Percentiles rank a stretch among this genome's conserved stretches.
phyloP scores from a whole-genome alignment of 176 grass and related monocot species.

The Oryza coarctata region DNA sequence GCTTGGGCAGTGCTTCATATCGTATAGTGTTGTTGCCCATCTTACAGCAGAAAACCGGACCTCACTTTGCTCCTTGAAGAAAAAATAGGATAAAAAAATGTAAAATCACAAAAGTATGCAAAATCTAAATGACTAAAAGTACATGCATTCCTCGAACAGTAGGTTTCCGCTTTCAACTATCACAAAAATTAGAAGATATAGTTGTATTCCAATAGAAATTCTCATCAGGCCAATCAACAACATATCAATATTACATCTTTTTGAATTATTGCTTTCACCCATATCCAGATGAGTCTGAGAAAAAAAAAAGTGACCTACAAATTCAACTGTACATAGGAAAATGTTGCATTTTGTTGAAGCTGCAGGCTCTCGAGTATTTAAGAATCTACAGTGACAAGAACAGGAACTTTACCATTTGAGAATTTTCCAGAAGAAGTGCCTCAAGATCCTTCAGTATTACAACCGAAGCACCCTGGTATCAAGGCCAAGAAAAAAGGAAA shows the following conservation, averaged over 20 bases:
- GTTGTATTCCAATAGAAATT: background rate
- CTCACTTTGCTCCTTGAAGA: slow-evolving; percentile 53
- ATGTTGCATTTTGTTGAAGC: background rate
- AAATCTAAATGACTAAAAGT: slow-evolving; percentile 3
- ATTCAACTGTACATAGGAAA: background rate
- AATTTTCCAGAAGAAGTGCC: slow-evolving; percentile 72
- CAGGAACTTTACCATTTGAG: slow-evolving; percentile 58
- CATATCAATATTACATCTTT: background rate
- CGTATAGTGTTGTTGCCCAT: too few species aligned
- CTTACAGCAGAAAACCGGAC: too few species aligned
- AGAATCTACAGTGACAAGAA: slow-evolving; percentile 18
- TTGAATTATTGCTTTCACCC: background rate
- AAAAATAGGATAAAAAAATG: slow-evolving; percentile 31
- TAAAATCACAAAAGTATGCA: slow-evolving; percentile 37
- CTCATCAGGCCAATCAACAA: background rate
- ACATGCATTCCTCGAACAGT: slow-evolving; percentile 18
- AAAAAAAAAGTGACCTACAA: background rate
- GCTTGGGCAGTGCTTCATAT: too few species aligned
- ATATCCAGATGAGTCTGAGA: background rate
- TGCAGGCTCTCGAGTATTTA: background rate
- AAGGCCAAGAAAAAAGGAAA: slow-evolving; percentile 21
- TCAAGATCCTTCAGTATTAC: slow-evolving; percentile 74
- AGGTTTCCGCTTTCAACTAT: slow-evolving; percentile 4
- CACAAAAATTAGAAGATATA: slow-evolving; percentile 10
- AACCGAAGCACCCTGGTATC: slow-evolving; percentile 66